phyloP scores from a whole-genome alignment of 768 basidiomycete species.

The Mycena floridula region DNA sequence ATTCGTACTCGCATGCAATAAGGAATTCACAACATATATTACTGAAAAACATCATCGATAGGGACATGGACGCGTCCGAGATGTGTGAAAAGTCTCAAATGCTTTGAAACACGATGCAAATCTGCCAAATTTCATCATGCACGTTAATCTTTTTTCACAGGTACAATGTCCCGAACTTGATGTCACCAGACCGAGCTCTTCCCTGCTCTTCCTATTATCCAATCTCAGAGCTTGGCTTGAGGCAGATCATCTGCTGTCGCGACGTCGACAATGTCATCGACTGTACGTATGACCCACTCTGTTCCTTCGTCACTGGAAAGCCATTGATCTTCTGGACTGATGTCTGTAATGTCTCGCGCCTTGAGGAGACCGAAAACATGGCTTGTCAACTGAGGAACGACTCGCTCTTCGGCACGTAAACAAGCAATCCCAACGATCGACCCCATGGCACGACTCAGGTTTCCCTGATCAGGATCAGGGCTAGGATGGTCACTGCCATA shows the following conservation, averaged over 20 bases:
- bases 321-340: slow-evolving; percentile 71
- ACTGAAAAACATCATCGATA: no score
- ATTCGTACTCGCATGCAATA: background rate
- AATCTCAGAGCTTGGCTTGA: slow-evolving; percentile 47
- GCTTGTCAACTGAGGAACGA: slow-evolving; percentile 82
- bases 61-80: no score
- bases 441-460: slow-evolving; percentile 78
- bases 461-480: slow-evolving; percentile 63
- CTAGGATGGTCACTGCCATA: slow-evolving; percentile 32
- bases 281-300: slow-evolving; percentile 81
- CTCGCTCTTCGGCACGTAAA: slow-evolving; percentile 77
- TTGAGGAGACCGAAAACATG: slow-evolving; percentile 91
- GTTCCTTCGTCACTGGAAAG: slow-evolving; percentile 81
- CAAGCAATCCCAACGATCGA: slow-evolving; percentile 83
- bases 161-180: background rate
- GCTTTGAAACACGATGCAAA: slow-evolving; percentile 36
- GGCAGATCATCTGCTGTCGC: slow-evolving; percentile 45
- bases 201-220: slow-evolving; percentile 15
- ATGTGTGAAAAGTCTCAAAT: slow-evolving; percentile 18
- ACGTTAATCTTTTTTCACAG: no score
- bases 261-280: slow-evolving; percentile 76
- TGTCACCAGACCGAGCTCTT: slow-evolving; percentile 33
- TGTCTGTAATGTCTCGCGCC: slow-evolving; percentile 54
- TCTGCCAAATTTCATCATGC: background rate
- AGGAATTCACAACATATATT: no score